phyloP scores from a whole-genome alignment of 2,329 filamentous ascomycete genomes.

The Talaromyces sp. region DNA sequence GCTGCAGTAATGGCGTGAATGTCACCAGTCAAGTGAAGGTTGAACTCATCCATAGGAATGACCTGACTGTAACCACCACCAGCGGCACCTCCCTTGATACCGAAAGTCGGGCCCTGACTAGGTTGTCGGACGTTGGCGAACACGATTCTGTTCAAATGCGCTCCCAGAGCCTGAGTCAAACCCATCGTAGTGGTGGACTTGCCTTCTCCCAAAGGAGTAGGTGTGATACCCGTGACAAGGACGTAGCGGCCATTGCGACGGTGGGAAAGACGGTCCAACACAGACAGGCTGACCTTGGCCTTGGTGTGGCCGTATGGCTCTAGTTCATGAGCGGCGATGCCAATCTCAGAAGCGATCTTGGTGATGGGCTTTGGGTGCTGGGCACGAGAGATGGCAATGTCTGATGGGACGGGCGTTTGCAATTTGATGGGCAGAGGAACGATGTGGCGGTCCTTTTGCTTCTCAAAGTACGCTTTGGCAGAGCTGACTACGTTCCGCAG shows the following conservation, averaged over 20 bases:
- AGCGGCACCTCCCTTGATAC: slow-evolving; percentile 96
- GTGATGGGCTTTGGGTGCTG: slow-evolving; percentile 92
- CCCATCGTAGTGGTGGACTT: slow-evolving; percentile 98
- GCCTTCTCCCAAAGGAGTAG: slow-evolving; percentile 91
- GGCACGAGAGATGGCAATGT: slow-evolving; percentile 84
- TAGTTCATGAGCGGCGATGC: slow-evolving; percentile 80
- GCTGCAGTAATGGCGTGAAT: slow-evolving; percentile 96
- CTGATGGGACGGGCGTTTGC: slow-evolving; percentile 78
- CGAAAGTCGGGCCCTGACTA: slow-evolving; percentile 94
- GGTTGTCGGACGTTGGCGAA: slow-evolving; percentile 98
- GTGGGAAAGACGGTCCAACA: slow-evolving; percentile 80
- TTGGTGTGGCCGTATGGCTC: slow-evolving; percentile 95
- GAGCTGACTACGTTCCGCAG: slow-evolving; percentile 91
- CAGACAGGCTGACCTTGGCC: slow-evolving; percentile 81
- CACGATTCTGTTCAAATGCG: slow-evolving; percentile 76
- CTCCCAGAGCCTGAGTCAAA: slow-evolving; percentile 85
- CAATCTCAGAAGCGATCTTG: slow-evolving; percentile 75
- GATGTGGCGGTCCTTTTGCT: slow-evolving; percentile 73
- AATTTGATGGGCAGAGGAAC: slow-evolving; percentile 79
- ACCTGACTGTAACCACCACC: slow-evolving; percentile 98
- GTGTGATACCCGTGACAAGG: slow-evolving; percentile 91
- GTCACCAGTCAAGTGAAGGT: slow-evolving; percentile 93
- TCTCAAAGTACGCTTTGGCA: slow-evolving; percentile 73
- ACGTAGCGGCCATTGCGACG: slow-evolving; percentile 86
- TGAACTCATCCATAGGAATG: slow-evolving; percentile 99